These are phyloP conservation scores for Curvularia hawaiiensis DNA, from an alignment of 2,329 filamentous ascomycete species.

Conservation along the genomic window DNA sequence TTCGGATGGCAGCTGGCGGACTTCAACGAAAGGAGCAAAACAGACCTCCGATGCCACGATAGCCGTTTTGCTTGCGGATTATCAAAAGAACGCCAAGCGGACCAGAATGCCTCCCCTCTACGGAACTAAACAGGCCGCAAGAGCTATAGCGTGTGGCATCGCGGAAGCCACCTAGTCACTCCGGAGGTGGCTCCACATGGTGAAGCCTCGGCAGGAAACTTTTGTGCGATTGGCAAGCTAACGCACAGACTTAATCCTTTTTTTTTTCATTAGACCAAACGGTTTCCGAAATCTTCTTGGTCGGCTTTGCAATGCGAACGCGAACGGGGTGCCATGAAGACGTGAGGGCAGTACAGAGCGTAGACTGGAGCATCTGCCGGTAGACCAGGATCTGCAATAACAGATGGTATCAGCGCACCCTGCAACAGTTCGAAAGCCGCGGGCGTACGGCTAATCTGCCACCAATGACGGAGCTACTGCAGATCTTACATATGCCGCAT, in stretches of 20 bases:
- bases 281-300: conserved; percentile 6
- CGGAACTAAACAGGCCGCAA: conserved; percentile 1
- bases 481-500: conserved; percentile 1
- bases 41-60: conserved; percentile 1
- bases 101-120: not conserved
- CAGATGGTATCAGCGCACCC: conserved; percentile 2
- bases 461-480: conserved; percentile 5
- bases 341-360: not conserved
- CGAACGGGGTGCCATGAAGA: conserved; percentile 1
- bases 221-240: conserved; percentile 7
- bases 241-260: not conserved
- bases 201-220: not conserved
- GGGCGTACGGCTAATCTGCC: conserved; percentile 9
- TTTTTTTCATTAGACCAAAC: conserved; percentile 5
- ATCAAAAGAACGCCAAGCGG: not conserved
- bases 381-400: conserved; percentile 7
- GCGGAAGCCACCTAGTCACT: conserved; percentile 1
- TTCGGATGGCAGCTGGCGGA: not conserved
- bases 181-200: conserved; percentile 11
- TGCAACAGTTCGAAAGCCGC: conserved; percentile 5
- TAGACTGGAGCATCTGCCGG: conserved; percentile 1
- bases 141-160: conserved; percentile 1
- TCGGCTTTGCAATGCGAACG: conserved; percentile 4
- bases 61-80: conserved; percentile 1
- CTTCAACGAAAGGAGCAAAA: not conserved